Percentiles rank a stretch among this genome's conserved stretches.
Conservation (phyloP, 352 stramenopile genomes). For the Phytophthora rubi region DNA sequence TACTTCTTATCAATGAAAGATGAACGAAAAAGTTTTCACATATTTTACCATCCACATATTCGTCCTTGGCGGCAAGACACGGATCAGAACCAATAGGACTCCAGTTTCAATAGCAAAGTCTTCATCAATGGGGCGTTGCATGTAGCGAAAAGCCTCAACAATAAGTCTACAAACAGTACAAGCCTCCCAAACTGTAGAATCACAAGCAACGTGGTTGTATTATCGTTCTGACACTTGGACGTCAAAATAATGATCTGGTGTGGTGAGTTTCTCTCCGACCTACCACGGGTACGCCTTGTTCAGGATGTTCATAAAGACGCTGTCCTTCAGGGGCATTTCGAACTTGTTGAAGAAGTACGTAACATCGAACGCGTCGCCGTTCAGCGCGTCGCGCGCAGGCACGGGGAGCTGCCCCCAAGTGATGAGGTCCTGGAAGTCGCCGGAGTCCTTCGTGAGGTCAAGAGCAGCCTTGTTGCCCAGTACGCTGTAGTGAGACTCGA, state of each 20-base stretch:
- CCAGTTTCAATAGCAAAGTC: too few species aligned
- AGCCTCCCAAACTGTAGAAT: not conserved
- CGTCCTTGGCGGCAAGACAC: too few species aligned
- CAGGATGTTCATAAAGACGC: slow-evolving; percentile 17
- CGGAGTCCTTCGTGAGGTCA: slow-evolving; percentile 24
- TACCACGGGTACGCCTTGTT: slow-evolving; percentile 23
- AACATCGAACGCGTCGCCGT: slow-evolving; percentile 15
- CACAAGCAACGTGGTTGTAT: not conserved
- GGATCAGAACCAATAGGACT: too few species aligned
- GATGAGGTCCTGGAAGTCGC: slow-evolving; percentile 38
- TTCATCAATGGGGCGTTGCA: too few species aligned
- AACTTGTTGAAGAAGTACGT: slow-evolving; percentile 19
- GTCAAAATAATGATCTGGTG: not conserved
- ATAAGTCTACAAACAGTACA: not conserved
- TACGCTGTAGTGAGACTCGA: slow-evolving; percentile 31
- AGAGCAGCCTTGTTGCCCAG: slow-evolving; percentile 23
- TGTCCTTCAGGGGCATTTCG: slow-evolving; percentile 25
- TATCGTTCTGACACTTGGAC: not conserved
- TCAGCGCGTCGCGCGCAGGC: slow-evolving; percentile 27
- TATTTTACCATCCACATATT: not conserved
- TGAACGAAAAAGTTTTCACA: not conserved
- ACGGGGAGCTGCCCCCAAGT: slow-evolving; percentile 38
- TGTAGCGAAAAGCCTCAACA: too few species aligned
- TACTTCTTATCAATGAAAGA: slow-evolving; percentile 8
- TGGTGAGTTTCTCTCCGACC: not conserved